Conservation (phyloP, 176 grass and related monocot genomes). For the Aegilops longissima region DNA sequence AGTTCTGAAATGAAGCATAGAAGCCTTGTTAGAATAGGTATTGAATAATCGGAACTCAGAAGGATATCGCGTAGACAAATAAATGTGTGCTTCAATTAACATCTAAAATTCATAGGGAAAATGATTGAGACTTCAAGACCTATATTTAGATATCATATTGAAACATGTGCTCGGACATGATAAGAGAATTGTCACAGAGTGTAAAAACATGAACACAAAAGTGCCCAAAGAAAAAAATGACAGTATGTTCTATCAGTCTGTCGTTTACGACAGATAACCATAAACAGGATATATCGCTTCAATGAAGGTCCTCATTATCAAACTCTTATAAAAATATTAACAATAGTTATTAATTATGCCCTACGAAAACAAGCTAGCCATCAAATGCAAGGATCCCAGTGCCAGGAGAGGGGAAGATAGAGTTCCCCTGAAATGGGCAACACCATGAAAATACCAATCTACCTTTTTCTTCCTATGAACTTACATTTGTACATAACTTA, state of each 20-base stretch:
- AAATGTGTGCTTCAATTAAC: neutral
- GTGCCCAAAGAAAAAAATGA: neutral
- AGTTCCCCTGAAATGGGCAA: neutral
- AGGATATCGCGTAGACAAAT: neutral
- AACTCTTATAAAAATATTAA: neutral
- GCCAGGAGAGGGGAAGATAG: neutral
- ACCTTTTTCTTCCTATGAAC: neutral
- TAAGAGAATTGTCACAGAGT: neutral
- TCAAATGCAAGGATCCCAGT: neutral
- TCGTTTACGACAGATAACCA: neutral
- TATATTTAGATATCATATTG: neutral
- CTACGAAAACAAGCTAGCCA: neutral
- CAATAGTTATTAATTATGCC: slow-evolving; percentile 1
- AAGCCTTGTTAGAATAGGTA: slow-evolving; percentile 29
- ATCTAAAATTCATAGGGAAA: neutral
- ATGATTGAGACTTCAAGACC: neutral
- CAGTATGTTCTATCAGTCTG: neutral
- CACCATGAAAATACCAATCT: neutral
- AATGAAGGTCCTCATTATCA: neutral
- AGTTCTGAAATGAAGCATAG: slow-evolving; percentile 43
- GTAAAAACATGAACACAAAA: slow-evolving; percentile 10
- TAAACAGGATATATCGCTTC: neutral
- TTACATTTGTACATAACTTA: neutral
- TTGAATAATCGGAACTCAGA: neutral
- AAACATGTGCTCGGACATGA: neutral